Evolutionary conservation across 192 early-diverging fungal genomes (phyloP), one percentile per base, ranked within the genome.

Genomic region (Backusella morwellensis): DNA sequence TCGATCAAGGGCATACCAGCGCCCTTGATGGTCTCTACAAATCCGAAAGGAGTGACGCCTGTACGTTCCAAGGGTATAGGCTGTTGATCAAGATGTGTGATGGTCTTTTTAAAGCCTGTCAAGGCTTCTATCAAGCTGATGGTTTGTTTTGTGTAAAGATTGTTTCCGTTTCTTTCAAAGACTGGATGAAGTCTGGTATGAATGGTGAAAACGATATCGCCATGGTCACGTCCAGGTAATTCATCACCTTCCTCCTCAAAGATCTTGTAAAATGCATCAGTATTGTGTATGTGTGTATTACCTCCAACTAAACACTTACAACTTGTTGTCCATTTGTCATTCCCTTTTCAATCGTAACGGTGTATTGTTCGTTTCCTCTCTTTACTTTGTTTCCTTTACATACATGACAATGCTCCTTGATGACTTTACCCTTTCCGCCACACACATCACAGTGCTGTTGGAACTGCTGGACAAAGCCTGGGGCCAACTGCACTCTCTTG

Each of bases 201-300:
- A 23, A 99, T 34, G 4, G 82, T 89, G 84, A 99, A 97, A 38
- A 95, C 82, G 17, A 97, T 85, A 47, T 97, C 91, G 2, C 98
- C 98, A 12, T 97, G 90, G 38, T 92, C 87, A 26, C 88, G 82
- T 75, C 98, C 98, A 6, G 98, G 98, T 15, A 87, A 86, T 83
- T 98, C 93, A 83, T 99, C 96, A n/a, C 86, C 93, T 83, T 97
- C 97, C 41, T 91, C 86, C 66, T 98, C 98, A 80, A 98, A 94
- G 34, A 68, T 36, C 67, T 68, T 35, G 3, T 50, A 50, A 59
- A 73, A n/a, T n/a, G 9, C 8, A 63, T 63, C 54, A n/a, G 8
- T 63, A 50, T 29, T 26, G 7, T 69, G 32, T 29, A 1, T 69
- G 32, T 34, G 66, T 17, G n/a, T 17, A 32, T 52, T 6, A 26